phyloP scores from a whole-genome alignment of 768 basidiomycete genomes.

The Pisolithus albus region DNA sequence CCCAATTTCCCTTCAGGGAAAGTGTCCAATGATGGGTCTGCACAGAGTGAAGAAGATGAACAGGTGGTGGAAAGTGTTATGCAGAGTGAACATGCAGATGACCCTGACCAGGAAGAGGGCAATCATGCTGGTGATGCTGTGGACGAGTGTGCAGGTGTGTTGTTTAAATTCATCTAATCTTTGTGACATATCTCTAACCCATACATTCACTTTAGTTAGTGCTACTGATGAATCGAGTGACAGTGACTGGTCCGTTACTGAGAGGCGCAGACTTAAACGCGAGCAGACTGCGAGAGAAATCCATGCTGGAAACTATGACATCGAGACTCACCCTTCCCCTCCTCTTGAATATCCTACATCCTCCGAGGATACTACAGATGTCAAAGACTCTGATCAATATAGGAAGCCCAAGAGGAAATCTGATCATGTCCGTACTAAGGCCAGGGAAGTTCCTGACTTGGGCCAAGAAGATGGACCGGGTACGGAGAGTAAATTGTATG shows the following conservation, averaged over 20 bases:
- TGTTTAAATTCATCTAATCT: background rate
- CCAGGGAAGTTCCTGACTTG: background rate
- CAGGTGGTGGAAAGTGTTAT: background rate
- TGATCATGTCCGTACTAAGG: too few species aligned
- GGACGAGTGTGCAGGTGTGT: background rate
- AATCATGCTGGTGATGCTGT: background rate
- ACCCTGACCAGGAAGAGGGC: background rate
- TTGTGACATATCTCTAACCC: too few species aligned
- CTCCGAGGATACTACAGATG: too few species aligned
- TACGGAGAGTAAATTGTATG: background rate
- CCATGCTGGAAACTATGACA: background rate
- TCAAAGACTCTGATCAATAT: background rate
- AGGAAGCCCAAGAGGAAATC: too few species aligned
- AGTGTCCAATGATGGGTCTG: background rate
- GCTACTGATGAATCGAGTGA: background rate
- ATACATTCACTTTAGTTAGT: background rate
- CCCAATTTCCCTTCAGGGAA: background rate
- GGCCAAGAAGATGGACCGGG: background rate
- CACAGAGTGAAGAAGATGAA: background rate
- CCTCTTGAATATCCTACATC: background rate
- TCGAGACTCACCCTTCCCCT: background rate
- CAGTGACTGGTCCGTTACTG: background rate
- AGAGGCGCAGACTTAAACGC: background rate
- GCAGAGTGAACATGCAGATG: background rate
- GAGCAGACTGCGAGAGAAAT: background rate